Conservation (phyloP, 305 asterid species). For the Solanum hybrid region DNA sequence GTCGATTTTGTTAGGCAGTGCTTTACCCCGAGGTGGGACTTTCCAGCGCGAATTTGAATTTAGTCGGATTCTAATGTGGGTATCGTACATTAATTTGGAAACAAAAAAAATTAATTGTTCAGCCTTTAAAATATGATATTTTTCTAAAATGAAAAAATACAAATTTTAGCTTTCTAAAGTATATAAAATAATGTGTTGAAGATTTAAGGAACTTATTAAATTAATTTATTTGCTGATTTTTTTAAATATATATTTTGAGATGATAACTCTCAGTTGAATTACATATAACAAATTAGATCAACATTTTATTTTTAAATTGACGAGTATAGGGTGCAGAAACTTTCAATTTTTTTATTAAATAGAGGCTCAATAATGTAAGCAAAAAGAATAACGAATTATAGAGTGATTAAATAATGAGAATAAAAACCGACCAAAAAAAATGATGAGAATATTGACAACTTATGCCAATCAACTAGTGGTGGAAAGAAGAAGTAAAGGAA, state of each 20-base stretch:
- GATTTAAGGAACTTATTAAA: not conserved
- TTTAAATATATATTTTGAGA: no score
- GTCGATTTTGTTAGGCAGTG: no score
- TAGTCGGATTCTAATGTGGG: fast-evolving
- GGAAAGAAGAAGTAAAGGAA: not conserved
- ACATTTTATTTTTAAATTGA: not conserved
- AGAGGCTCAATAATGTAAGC: not conserved
- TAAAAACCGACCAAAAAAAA: not conserved
- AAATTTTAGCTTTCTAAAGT: not conserved
- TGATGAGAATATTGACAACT: not conserved
- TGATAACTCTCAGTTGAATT: not conserved
- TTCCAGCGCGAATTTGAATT: no score
- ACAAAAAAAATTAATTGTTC: not conserved
- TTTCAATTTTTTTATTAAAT: not conserved
- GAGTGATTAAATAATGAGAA: not conserved
- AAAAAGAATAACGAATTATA: not conserved
- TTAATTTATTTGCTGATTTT: no score
- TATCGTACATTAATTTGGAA: not conserved
- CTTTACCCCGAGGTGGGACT: no score
- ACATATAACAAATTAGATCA: not conserved
- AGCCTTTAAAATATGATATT: not conserved
- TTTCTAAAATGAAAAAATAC: not conserved
- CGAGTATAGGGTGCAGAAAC: not conserved
- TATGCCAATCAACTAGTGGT: constrained; percentile 1
- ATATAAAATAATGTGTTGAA: not conserved